Base-by-base conservation (phyloP, 164 flowering plant genomes). In the Cinnamomum micranthum region DNA sequence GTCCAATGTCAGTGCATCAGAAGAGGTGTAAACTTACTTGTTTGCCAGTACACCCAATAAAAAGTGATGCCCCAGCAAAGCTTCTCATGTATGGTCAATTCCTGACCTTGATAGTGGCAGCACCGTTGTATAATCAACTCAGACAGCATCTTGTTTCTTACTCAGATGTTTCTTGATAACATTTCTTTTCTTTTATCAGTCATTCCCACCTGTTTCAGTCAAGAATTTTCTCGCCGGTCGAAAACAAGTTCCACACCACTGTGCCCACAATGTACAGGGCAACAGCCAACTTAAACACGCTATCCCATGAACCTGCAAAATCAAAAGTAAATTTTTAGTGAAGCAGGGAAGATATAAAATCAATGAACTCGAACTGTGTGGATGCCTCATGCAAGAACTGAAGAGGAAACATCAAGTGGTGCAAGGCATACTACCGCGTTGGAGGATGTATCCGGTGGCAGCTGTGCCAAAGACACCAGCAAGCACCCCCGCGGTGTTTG, bases 381-480 rank as follows among this genome's bases (percentile, higher is more conserved):
- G 15, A 6, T 13, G 27, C 15, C 47, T 67, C 9, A 19, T 27
- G 35, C 47, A 27, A 6, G 28, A 7, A 27, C 7, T 17, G 6
- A 67, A 55, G n/a, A 55, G 60, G n/a, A 55, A 55, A 20, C 13
- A 41, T 41, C 47, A 6, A 7, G 47, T 7, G 47, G 11, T 41
- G 47, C 9, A 7, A 41, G 47, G 47, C 11, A 41, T 41, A 41
- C 41, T 80, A 90, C 99, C 98, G 79, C 83, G 82, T 83, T 93
- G 97, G 79, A 95, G 96, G 69, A 95, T 95, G 86, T 87, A 92
- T 73, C 99, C 99, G 4, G 99, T 95, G 64, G 93, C 97, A 73
- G 98, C 98, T 27, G 99, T 95, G 31, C 97, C 99, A 78, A 95
- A 87, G 77, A 95, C 98, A 75, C 98, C 99, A 64, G 98, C 99